Evolutionary conservation across 805 yeast species (phyloP).

Genomic region (Hanseniaspora guilliermondii): DNA sequence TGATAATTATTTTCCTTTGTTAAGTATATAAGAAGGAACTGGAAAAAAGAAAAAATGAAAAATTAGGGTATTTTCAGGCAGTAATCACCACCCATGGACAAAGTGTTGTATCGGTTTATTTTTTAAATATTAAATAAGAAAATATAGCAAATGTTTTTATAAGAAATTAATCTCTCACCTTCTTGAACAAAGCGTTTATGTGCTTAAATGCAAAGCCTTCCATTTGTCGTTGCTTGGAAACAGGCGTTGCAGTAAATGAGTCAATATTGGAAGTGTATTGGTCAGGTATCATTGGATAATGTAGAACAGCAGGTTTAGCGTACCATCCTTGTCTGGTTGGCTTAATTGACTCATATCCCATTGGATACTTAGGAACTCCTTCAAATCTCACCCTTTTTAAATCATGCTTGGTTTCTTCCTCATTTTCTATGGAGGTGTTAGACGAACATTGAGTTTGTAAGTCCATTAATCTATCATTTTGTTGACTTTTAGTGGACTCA

Average conservation of each 20-base stretch:
- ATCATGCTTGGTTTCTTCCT: background rate
- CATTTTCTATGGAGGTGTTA: background rate
- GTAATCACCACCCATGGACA: no score
- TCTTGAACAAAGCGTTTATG: constrained; percentile 15
- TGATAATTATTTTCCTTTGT: no score
- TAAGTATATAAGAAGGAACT: no score
- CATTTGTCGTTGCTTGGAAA: constrained; percentile 18
- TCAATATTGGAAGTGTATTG: constrained; percentile 11
- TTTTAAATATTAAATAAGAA: no score
- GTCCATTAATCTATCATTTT: background rate
- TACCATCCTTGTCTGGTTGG: constrained; percentile 30
- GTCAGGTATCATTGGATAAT: constrained; percentile 26
- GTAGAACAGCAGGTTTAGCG: constrained; percentile 27
- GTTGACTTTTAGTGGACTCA: background rate
- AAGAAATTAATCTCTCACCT: background rate
- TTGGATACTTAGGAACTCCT: constrained; percentile 26
- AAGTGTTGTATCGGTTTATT: no score
- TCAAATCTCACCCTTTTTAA: constrained; percentile 26
- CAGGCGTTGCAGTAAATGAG: background rate
- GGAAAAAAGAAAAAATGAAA: no score
- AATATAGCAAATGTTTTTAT: background rate
- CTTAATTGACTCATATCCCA: constrained; percentile 23
- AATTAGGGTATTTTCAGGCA: no score
- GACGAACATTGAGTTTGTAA: background rate
- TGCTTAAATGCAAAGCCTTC: constrained; percentile 28